Evolutionary conservation across 345 rosid genomes (phyloP).

Genomic region (Salix dunnii): DNA sequence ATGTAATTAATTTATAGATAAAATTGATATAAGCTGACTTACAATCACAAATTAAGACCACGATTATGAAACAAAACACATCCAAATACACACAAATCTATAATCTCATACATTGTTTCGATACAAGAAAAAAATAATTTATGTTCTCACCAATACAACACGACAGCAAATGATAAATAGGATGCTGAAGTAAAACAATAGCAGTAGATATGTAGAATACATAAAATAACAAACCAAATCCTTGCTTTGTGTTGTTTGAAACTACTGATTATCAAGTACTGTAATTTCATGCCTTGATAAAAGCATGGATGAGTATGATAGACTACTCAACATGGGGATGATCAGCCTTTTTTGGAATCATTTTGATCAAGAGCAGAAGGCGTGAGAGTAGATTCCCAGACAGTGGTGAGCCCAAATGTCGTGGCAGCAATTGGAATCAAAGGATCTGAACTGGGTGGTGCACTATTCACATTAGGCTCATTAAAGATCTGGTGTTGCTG

Average conservation of each 20-base stretch:
- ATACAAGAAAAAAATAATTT: not conserved
- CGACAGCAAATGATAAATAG: not conserved
- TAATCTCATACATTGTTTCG: not conserved
- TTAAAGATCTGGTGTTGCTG: constrained; percentile 5
- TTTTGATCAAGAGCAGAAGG: not conserved
- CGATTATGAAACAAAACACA: not conserved
- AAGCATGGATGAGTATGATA: not conserved
- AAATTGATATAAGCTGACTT: not conserved
- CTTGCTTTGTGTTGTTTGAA: not conserved
- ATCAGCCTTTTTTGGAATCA: not conserved
- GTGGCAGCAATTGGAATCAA: not conserved
- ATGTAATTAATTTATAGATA: not conserved
- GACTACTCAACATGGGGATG: not conserved
- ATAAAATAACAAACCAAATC: not conserved
- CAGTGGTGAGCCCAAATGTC: not conserved
- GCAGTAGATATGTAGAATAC: not conserved
- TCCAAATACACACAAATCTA: not conserved
- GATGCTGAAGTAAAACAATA: not conserved
- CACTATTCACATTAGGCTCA: not conserved
- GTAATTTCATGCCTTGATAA: not conserved
- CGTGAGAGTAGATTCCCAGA: constrained; percentile 20
- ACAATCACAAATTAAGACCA: not conserved
- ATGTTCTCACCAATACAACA: not conserved
- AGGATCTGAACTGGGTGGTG: constrained; percentile 4
- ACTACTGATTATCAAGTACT: not conserved